Evolutionary conservation across 495 filamentous ascomycete species (phyloP), one percentile per base, ranked within the genome.

Genomic region (Aspergillus heteromorphus): DNA sequence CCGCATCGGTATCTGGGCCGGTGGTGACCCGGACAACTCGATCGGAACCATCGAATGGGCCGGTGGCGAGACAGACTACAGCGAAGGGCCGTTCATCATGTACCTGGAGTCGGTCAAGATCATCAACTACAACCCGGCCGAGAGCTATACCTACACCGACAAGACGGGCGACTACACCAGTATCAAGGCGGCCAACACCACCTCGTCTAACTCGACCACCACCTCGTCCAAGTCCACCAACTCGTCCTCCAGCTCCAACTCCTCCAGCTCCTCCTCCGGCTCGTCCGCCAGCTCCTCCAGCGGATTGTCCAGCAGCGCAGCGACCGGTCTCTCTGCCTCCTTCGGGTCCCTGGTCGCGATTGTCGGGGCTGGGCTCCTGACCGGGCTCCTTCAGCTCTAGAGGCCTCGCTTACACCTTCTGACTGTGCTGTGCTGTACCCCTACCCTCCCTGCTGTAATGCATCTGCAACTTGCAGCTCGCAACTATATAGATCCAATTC

Each of bases 1-100:
- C 64, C 87, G 86, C 66, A 78, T 95, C 53, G 90, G 91, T 42
- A 78, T 83, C 45, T 95, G 91, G 91, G 79, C 83, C 54, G 91
- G 87, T 62, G 91, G 90, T 52, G 89, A 92, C 63, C 71, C 85
- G 1, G 68, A 68, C 61, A 87, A 89, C 61, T 57, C 81, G 2
- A 66, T 77, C 49, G 72, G 75, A 55, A 80, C 72, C 19, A 70
- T 79, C 55, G 62, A 87, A 51, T 92, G 88, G 88, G 87, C 88
- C 40, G 87, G 87, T 40, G 88, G 88, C 40, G 57, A 73, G 51
- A 88, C 84, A 2, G 82, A 88, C 65, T 91, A 83, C 71, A 61
- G 63, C 36, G 65, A 83, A 40, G 84, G 69, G 0, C 87, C 87
- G 1, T 92, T 81, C 72, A 82, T 73, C 55, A 89, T 91, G 84